These are phyloP conservation scores for Flagelloscypha sp. DNA, from an alignment of 768 basidiomycete genomes.

Conservation along the genomic window DNA sequence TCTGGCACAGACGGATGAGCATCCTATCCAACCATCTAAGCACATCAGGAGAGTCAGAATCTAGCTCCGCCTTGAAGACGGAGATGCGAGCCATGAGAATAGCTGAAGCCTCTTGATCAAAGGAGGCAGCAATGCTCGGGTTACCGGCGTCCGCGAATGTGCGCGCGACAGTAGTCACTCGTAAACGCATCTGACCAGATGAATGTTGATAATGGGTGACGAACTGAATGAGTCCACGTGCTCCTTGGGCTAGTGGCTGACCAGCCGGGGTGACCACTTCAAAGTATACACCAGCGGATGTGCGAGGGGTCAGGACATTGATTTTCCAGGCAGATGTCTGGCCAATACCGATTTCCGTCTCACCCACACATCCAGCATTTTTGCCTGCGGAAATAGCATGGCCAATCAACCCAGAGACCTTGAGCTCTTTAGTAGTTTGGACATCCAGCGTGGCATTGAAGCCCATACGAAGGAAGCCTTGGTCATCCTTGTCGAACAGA, in stretches of 20 bases:
- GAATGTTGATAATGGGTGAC: conserved; percentile 98
- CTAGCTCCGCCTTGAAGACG: conserved; percentile 98
- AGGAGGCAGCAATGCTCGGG: conserved; percentile 83
- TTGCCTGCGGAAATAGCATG: conserved; percentile 97
- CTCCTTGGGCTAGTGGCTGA: conserved; percentile 81
- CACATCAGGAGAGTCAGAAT: conserved; percentile 95
- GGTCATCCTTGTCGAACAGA: conserved; percentile 85
- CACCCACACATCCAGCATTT: conserved; percentile 93
- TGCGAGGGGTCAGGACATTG: conserved; percentile 80
- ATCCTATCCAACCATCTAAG: conserved; percentile 96
- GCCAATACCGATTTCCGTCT: conserved; percentile 98
- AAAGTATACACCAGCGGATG: conserved; percentile 90
- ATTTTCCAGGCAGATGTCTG: conserved; percentile 99
- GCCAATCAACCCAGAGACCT: conserved; percentile 95
- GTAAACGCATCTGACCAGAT: conserved; percentile 87
- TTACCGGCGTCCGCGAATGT: conserved; percentile 98
- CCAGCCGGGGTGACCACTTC: conserved; percentile 98
- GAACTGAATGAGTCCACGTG: conserved; percentile 93
- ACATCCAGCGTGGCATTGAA: conserved; percentile 99
- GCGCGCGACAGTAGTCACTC: conserved; percentile 97
- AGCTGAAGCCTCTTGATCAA: conserved; percentile 97
- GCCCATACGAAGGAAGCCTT: conserved; percentile 91
- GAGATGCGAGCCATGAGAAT: conserved; percentile 98
- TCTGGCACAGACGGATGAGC: conserved; percentile 97
- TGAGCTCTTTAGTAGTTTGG: conserved; percentile 98